Conservation (phyloP, 805 yeast species). For the Schwanniomyces vanrijiae region DNA sequence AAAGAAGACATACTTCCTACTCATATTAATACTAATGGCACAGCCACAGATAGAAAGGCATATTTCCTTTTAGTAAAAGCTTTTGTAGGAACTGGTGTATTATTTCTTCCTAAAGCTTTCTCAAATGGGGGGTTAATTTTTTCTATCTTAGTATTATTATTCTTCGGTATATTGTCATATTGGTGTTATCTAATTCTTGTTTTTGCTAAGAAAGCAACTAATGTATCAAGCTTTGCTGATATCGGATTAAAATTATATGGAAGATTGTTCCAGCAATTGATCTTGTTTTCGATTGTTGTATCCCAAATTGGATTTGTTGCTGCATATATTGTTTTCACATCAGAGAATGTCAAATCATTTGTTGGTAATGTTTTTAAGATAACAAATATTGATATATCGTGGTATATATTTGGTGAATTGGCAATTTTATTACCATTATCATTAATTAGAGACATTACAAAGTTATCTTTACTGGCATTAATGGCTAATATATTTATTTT, state of each 20-base stretch:
- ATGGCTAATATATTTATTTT: slow-evolving; percentile 71
- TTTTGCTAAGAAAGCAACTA: slow-evolving; percentile 54
- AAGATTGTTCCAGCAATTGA: slow-evolving; percentile 59
- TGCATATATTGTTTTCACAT: slow-evolving; percentile 77
- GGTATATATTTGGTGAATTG: slow-evolving; percentile 57
- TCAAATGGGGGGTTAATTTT: slow-evolving; percentile 70
- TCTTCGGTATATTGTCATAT: slow-evolving; percentile 69
- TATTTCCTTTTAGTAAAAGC: slow-evolving; percentile 71
- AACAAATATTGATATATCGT: slow-evolving; percentile 34
- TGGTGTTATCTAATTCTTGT: slow-evolving; percentile 76
- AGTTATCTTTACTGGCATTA: slow-evolving; percentile 68
- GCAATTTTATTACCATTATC: slow-evolving; percentile 65
- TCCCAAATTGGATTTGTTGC: slow-evolving; percentile 82
- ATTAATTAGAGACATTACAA: slow-evolving; percentile 73
- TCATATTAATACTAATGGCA: slow-evolving; percentile 46
- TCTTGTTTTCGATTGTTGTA: slow-evolving; percentile 60
- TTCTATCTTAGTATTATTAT: slow-evolving; percentile 49
- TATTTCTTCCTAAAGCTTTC: slow-evolving; percentile 69
- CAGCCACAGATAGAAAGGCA: slow-evolving; percentile 72
- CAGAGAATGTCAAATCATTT: slow-evolving; percentile 70
- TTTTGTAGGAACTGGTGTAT: slow-evolving; percentile 74
- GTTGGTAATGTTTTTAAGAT: slow-evolving; percentile 47
- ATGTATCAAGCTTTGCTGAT: slow-evolving; percentile 77
- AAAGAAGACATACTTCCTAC: slow-evolving; percentile 7
- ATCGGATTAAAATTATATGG: slow-evolving; percentile 69